These are phyloP conservation scores for Ampelocalamus luodianensis DNA, from an alignment of 176 grass and related monocot genomes.

Conservation along the genomic window DNA sequence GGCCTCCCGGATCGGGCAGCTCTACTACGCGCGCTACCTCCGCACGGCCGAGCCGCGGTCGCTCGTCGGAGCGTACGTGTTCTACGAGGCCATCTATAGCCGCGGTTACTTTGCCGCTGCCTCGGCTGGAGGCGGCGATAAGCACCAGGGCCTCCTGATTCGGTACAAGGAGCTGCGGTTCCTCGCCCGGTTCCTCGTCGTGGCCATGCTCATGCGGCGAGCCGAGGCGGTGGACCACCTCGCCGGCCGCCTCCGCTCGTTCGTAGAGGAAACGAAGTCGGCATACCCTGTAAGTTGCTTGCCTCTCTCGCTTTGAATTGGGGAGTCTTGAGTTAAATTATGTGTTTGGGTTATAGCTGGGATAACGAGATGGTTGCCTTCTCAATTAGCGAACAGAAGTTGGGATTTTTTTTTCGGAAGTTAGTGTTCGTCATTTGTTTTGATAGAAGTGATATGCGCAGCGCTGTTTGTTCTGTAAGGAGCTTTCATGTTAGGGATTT, in stretches of 20 bases:
- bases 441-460: not conserved
- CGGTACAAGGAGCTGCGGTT: conserved; percentile 95
- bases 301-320: conserved; percentile 28
- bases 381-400: not conserved
- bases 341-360: not conserved
- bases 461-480: conserved; percentile 1
- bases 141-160: conserved; percentile 64
- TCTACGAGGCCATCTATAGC: conserved; percentile 97
- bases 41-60: conserved; percentile 91
- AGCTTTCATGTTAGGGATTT: not conserved
- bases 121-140: conserved; percentile 7
- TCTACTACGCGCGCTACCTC: conserved; percentile 94
- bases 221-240: conserved; percentile 78
- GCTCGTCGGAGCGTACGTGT: conserved; percentile 92
- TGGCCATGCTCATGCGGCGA: conserved; percentile 77
- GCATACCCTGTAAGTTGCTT: conserved; percentile 70
- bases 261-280: conserved; percentile 76
- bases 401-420: not conserved
- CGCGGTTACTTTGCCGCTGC: conserved; percentile 77
- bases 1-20: conserved; percentile 98
- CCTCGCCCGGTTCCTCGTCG: conserved; percentile 80
- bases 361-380: not conserved
- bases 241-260: conserved; percentile 60
- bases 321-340: not conserved
- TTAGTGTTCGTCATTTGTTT: not conserved